Evolutionary conservation across 768 basidiomycete species (phyloP), one percentile per base, ranked within the genome.

Genomic region (Plicaturopsis crispa): DNA sequence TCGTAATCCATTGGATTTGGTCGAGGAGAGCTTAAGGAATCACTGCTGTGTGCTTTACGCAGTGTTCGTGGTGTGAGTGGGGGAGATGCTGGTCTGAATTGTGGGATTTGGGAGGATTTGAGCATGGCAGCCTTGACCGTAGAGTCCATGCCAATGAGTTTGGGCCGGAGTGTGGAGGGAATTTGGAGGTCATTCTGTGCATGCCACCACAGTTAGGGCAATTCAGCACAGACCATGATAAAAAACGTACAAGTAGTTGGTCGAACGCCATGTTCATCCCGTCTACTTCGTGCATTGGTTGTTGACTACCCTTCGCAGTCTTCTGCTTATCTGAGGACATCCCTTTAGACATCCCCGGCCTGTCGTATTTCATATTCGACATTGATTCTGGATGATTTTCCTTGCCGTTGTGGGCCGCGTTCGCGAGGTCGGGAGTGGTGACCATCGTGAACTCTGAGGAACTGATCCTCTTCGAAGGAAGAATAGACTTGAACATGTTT

Each of bases 81-180:
- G 26, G 60, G 60, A 17, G 59, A 47, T 18, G 56, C 51, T 20
- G 63, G 63, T 42, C 60, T 67, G 6, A 65, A 56, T 14, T 70
- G 61, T 55, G 86, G 63, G 19, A 73, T 72, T 21, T 82, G 78
- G 1, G 88, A 89, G 0, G 87, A 88, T 54, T 86, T 89, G 40
- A 94, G 66, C 86, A 94, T 92, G 10, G 85, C 86, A 4, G 85
- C 88, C 55, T 94, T 94, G 35, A 94, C 84, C 1, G 82, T 78
- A 0, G 80, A 63, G 40, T 93, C 87, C 75, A 94, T 87, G 12
- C 76, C 78, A 34, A 69, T 67, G 13, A 93, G 74, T 59, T 89
- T 88, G 1, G 80, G 81, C 6, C 90, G 74, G 17, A 91, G 63
- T 3, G 75, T 76, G 5, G 73, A 62, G 3, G 90, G 90, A 16